These are phyloP conservation scores for Podosphaera xanthii DNA, from an alignment of 2,329 filamentous ascomycete genomes.

Conservation along the genomic window DNA sequence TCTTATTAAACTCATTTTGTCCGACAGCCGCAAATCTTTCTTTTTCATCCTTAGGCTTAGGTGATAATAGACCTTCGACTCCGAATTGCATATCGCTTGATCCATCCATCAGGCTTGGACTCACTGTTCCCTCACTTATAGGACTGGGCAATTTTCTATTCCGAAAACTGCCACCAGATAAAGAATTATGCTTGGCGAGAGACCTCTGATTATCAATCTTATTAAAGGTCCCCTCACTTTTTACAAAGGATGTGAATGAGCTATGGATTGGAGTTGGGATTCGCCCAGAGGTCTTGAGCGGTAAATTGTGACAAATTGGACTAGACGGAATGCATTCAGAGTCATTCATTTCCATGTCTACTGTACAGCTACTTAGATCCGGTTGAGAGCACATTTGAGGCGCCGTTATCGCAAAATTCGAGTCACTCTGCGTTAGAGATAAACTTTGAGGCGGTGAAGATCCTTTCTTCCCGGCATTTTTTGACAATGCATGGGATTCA, in stretches of 20 bases:
- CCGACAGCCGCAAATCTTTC: too few species aligned
- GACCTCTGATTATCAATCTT: constrained; percentile 2
- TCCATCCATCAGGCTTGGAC: constrained; percentile 13
- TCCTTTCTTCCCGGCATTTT: too few species aligned
- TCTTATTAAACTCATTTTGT: too few species aligned
- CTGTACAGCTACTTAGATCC: too few species aligned
- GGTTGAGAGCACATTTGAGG: too few species aligned
- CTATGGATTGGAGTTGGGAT: constrained; percentile 17
- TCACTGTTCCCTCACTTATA: constrained; percentile 16
- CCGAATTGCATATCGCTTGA: constrained; percentile 16
- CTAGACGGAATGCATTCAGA: constrained; percentile 13
- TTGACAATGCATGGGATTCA: too few species aligned
- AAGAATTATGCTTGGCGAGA: background rate
- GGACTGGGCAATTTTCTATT: constrained; percentile 15
- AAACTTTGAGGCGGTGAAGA: too few species aligned
- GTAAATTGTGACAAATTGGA: constrained; percentile 12
- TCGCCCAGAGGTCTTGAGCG: constrained; percentile 11
- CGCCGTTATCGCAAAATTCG: too few species aligned
- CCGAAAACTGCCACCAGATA: constrained; percentile 10
- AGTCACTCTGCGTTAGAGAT: too few species aligned
- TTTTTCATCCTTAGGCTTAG: too few species aligned
- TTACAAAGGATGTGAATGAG: constrained; percentile 13
- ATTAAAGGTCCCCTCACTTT: constrained; percentile 8
- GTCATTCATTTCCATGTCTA: constrained; percentile 16
- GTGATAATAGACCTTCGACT: constrained; percentile 6